phyloP scores from a whole-genome alignment of 495 filamentous ascomycete species.

The Cercophora samala region DNA sequence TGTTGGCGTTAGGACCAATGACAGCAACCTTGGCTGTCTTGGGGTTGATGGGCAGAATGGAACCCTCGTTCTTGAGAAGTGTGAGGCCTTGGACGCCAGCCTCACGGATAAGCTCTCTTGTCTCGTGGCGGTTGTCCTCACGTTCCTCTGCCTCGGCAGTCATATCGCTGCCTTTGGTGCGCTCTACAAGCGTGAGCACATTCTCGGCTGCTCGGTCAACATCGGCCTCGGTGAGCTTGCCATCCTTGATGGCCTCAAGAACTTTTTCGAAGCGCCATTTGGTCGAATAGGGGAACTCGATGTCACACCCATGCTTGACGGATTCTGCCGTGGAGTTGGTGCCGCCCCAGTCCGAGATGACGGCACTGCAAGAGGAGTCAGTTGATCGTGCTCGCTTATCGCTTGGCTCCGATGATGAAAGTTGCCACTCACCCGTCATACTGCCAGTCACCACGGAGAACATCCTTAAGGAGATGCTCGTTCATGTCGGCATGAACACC shows the following conservation, averaged over 20 bases:
- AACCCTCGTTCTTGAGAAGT: slow-evolving; percentile 71
- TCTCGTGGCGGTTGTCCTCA: slow-evolving; percentile 62
- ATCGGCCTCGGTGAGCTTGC: slow-evolving; percentile 50
- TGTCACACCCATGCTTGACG: slow-evolving; percentile 69
- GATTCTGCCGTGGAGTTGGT: slow-evolving; percentile 68
- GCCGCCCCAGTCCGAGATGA: slow-evolving; percentile 73
- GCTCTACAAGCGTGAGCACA: slow-evolving; percentile 65
- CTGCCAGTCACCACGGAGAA: slow-evolving; percentile 73
- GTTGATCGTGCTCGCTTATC: slow-evolving; percentile 21
- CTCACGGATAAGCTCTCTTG: slow-evolving; percentile 63
- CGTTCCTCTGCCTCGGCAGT: slow-evolving; percentile 58
- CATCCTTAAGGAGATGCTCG: slow-evolving; percentile 61
- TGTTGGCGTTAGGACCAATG: slow-evolving; percentile 80
- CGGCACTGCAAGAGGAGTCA: slow-evolving; percentile 45
- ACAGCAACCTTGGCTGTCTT: slow-evolving; percentile 62
- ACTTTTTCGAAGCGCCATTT: slow-evolving; percentile 69
- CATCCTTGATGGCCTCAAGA: slow-evolving; percentile 58
- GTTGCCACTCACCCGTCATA: slow-evolving; percentile 58
- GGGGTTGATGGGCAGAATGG: slow-evolving; percentile 63
- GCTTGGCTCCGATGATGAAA: slow-evolving; percentile 5
- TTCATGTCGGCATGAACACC: slow-evolving; percentile 76
- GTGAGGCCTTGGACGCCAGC: slow-evolving; percentile 72
- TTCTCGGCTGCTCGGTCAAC: slow-evolving; percentile 57
- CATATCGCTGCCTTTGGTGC: slow-evolving; percentile 58
- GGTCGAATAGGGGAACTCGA: slow-evolving; percentile 74